Evolutionary conservation across 352 stramenopile species (phyloP).

Genomic region (Pythium sukuiense): DNA sequence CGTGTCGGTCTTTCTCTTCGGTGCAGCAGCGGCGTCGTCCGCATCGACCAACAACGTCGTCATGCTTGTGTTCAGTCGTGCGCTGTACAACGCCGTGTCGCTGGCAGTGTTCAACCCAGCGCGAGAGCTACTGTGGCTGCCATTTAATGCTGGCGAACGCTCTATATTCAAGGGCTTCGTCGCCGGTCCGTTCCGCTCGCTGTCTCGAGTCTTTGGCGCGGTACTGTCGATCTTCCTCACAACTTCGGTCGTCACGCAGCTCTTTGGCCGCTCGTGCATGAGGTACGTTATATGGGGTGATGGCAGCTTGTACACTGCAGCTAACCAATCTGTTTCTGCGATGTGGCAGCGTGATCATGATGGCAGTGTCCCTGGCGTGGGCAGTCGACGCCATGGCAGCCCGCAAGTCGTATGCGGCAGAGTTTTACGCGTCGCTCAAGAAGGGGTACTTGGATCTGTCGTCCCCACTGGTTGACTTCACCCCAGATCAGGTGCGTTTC

Average conservation of each 20-base stretch:
- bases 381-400: conserved; percentile 71
- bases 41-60: conserved; percentile 38
- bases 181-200: conserved; percentile 71
- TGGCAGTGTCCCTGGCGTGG: conserved; percentile 55
- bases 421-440: conserved; percentile 85
- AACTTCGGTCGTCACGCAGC: conserved; percentile 36
- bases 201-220: conserved; percentile 75
- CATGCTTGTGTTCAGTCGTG: conserved; percentile 63
- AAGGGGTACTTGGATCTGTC: conserved; percentile 82
- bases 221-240: conserved; percentile 75
- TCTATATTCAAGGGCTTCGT: conserved; percentile 82
- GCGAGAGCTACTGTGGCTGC: conserved; percentile 84
- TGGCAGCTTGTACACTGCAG: too few relatives aligned
- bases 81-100: conserved; percentile 80
- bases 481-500: conserved; percentile 67
- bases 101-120: conserved; percentile 84
- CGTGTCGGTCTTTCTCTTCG: conserved; percentile 72
- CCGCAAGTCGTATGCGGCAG: conserved; percentile 76
- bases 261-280: conserved; percentile 52
- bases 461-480: conserved; percentile 80
- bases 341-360: conserved; percentile 59
- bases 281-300: conserved; percentile 36
- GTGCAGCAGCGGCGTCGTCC: conserved; percentile 40
- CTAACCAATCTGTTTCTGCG: background rate
- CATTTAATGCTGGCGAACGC: conserved; percentile 71